These are phyloP conservation scores for Achaetomium macrosporum DNA, from an alignment of 2,329 filamentous ascomycete species.

Conservation along the genomic window DNA sequence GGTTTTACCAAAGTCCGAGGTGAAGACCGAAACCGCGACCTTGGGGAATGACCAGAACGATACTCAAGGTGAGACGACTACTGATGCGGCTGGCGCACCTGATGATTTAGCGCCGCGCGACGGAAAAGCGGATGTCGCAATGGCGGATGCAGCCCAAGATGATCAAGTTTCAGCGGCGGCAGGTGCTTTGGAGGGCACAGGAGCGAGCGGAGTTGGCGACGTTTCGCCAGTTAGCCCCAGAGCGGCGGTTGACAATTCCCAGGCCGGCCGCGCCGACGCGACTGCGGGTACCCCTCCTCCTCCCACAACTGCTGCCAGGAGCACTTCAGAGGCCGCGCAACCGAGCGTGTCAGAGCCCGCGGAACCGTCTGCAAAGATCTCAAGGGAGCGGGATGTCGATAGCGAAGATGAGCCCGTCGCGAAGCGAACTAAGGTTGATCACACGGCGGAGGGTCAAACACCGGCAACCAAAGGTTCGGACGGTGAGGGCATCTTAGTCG, in stretches of 20 bases:
- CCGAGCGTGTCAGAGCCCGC: constrained; percentile 40
- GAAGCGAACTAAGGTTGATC: constrained; percentile 70
- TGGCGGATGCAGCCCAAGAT: constrained; percentile 15
- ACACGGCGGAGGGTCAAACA: constrained; percentile 27
- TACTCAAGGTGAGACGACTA: not conserved
- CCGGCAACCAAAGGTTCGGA: constrained; percentile 28
- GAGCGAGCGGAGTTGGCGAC: constrained; percentile 23
- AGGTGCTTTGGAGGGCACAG: constrained; percentile 21
- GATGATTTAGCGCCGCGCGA: constrained; percentile 4
- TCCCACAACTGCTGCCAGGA: constrained; percentile 10
- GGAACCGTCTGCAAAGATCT: constrained; percentile 49
- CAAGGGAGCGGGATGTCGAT: constrained; percentile 75
- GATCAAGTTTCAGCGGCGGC: not conserved
- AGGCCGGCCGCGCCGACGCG: constrained; percentile 35
- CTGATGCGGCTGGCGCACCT: not conserved
- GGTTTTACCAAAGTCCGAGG: constrained; percentile 9
- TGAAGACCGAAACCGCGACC: not conserved
- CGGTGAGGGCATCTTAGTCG: constrained; percentile 27
- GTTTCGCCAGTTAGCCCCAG: constrained; percentile 22
- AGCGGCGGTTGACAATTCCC: constrained; percentile 35
- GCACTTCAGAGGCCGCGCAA: constrained; percentile 24
- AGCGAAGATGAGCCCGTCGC: constrained; percentile 59
- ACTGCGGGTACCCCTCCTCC: constrained; percentile 28
- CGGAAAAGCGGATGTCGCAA: constrained; percentile 22
- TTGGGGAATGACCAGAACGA: not conserved